Base-by-base conservation (phyloP, 768 basidiomycete genomes). In the Leccinum broughii region DNA sequence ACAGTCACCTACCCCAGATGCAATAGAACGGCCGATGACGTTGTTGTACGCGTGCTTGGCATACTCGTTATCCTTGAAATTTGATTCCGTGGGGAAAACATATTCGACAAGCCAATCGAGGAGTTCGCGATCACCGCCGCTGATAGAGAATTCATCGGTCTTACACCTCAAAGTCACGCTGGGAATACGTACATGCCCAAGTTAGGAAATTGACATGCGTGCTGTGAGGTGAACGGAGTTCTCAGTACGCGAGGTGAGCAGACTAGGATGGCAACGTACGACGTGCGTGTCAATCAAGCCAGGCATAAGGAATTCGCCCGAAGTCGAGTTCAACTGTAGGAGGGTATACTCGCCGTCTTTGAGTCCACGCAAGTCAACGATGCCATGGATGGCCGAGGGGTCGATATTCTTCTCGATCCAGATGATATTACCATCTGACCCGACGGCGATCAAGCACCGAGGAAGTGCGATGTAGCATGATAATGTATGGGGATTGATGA, bases 211-310 rank as follows among this genome's bases (percentile, higher is more conserved):
- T 83, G 81, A 57, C 56, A 66, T 15, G 64, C 68, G n/a, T 70
- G 73, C 71, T 76, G 34, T 10, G 28, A 26, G 8, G 15, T 28
- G 26, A 9, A 32, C 28, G 51, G 48, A 22, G 22, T 15, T 49
- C 24, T 44, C 10, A 10, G 28, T 51, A 11, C 4, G 24, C 17
- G 17, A n/a, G 24, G 24, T 26, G 34, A 3, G 22, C 5, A 20
- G 30, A 44, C 41, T 44, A 2, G 48, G n/a, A 11, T 3, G 5
- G 10, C 1, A 2, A 75, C 88, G 71, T 70, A 93, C 93, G 30
- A 91, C 91, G 75, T 95, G 93, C 7, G 93, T 93, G 77, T 96
- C 94, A 56, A 95, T 79, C 70, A 95, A 86, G 6, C 94, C 94
- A 13, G 94, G 94, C 70, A 92, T 83, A 51, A 95, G 64, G 68